Percentiles rank a stretch among this genome's conserved stretches.
Evolutionary conservation across 2,329 filamentous ascomycete genomes (phyloP).

Genomic region (Plenodomus lindquistii): DNA sequence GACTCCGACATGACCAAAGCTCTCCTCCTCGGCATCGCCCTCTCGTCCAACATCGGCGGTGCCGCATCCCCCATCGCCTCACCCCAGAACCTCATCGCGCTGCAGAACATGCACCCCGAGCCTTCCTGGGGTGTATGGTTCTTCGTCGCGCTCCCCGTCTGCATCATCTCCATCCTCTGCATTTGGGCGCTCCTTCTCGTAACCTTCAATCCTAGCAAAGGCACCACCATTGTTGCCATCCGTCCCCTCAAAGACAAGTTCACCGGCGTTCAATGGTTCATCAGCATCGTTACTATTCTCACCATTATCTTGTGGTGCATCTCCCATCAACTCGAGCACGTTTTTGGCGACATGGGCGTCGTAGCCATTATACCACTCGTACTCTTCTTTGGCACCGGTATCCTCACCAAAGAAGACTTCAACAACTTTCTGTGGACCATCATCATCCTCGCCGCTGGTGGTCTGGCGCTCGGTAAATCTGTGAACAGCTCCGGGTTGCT

Average conservation of each 20-base stretch:
- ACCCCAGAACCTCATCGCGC: slow-evolving; percentile 94
- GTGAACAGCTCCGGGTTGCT: slow-evolving; percentile 92
- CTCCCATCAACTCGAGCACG: slow-evolving; percentile 80
- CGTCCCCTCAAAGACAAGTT: slow-evolving; percentile 87
- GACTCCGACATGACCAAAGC: slow-evolving; percentile 95
- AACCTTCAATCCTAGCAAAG: slow-evolving; percentile 82
- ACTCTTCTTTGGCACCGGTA: slow-evolving; percentile 93
- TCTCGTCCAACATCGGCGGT: slow-evolving; percentile 93
- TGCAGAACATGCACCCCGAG: slow-evolving; percentile 91
- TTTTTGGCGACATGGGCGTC: slow-evolving; percentile 98
- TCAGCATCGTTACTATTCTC: slow-evolving; percentile 76
- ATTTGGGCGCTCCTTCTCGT: slow-evolving; percentile 88
- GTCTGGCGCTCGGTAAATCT: slow-evolving; percentile 82
- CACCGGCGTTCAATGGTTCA: slow-evolving; percentile 89
- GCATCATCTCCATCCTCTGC: slow-evolving; percentile 80
- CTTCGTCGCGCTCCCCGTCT: slow-evolving; percentile 91
- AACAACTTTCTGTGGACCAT: slow-evolving; percentile 99
- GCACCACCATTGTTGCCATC: slow-evolving; percentile 89
- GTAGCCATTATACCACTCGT: slow-evolving; percentile 95
- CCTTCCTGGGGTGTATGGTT: slow-evolving; percentile 97
- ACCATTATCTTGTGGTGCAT: slow-evolving; percentile 94
- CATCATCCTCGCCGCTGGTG: slow-evolving; percentile 94
- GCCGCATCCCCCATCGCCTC: slow-evolving; percentile 97
- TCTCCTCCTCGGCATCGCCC: slow-evolving; percentile 89
- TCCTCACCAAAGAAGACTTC: slow-evolving; percentile 97